Conservation (phyloP, 1,284 basidiomycete species). For the Trichosporon coremiiforme region DNA sequence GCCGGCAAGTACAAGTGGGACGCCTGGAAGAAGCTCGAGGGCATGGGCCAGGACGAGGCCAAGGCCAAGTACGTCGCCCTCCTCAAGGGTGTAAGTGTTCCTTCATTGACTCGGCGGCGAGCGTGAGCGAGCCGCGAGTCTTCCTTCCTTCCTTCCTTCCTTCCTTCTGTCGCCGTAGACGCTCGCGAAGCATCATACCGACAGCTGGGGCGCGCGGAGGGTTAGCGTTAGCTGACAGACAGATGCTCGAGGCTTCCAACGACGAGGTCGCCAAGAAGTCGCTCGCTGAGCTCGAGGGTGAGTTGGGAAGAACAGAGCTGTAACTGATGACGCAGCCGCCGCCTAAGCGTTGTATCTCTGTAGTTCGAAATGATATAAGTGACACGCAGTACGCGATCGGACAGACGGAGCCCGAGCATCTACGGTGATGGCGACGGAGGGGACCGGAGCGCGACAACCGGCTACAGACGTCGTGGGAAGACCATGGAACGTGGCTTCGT, state of each 20-base stretch:
- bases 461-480: not conserved
- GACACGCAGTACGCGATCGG: not conserved
- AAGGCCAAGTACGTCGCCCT: slow-evolving; percentile 71
- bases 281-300: slow-evolving; percentile 65
- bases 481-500: slow-evolving; percentile 11
- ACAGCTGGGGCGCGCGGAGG: no score
- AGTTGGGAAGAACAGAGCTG: slow-evolving; percentile 27
- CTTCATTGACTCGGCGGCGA: not conserved
- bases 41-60: slow-evolving; percentile 70
- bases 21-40: slow-evolving; percentile 81
- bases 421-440: not conserved
- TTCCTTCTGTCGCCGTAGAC: not conserved
- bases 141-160: not conserved
- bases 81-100: slow-evolving; percentile 69
- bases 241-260: slow-evolving; percentile 64
- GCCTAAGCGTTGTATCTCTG: slow-evolving; percentile 21
- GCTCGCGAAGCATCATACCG: not conserved
- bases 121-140: slow-evolving; percentile 15
- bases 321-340: slow-evolving; percentile 21
- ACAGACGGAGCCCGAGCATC: not conserved
- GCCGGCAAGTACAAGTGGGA: slow-evolving; percentile 62
- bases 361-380: slow-evolving; percentile 1
- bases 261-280: slow-evolving; percentile 66
- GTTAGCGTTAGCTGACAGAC: slow-evolving; percentile 27
- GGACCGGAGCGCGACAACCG: not conserved